phyloP scores from a whole-genome alignment of 2,329 filamentous ascomycete genomes.

The Pseudogymnoascus sp. region DNA sequence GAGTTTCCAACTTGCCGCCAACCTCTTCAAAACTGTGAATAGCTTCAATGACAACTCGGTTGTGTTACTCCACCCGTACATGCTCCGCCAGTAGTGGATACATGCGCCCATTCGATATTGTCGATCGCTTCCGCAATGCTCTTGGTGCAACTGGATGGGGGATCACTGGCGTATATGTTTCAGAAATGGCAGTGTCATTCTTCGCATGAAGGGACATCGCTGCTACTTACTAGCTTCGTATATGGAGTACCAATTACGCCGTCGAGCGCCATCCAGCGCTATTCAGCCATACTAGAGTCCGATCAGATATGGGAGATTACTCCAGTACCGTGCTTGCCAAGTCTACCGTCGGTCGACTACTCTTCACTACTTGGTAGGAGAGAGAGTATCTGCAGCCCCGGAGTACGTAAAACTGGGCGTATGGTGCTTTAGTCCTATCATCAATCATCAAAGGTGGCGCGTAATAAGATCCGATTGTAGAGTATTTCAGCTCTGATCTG shows the following conservation, averaged over 20 bases:
- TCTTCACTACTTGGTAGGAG: not conserved
- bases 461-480: not conserved
- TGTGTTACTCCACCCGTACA: not conserved
- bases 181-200: not conserved
- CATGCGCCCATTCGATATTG: not conserved
- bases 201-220: not conserved
- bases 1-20: not conserved
- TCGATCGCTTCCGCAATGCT: not conserved
- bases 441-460: not conserved
- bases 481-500: not conserved
- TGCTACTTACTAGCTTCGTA: not conserved
- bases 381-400: not conserved
- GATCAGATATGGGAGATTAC: not conserved
- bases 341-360: not conserved
- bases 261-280: not conserved
- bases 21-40: not conserved
- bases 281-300: not conserved
- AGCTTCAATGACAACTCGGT: slow-evolving; percentile 4
- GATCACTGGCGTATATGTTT: slow-evolving; percentile 2
- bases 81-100: not conserved
- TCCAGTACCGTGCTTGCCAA: not conserved
- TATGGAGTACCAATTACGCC: not conserved
- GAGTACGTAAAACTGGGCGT: not conserved
- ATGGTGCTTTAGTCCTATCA: not conserved
- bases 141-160: not conserved